phyloP scores from a whole-genome alignment of 1,139 yeast species.

The Saccharomyces pastorianus region DNA sequence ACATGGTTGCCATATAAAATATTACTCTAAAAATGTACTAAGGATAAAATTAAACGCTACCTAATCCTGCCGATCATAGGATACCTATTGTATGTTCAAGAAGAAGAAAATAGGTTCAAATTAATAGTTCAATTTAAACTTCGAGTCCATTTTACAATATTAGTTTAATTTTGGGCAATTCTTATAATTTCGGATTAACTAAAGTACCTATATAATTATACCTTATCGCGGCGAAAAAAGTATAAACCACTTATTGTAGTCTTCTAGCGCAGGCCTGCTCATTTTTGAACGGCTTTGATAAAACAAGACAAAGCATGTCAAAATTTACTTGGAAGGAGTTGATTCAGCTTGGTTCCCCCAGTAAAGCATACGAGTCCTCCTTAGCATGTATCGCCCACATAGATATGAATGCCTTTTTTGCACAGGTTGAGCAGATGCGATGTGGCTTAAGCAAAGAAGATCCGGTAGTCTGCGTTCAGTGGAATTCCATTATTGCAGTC shows the following conservation, averaged over 20 bases:
- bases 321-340: conserved; percentile 43
- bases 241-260: not conserved
- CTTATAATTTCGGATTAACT: not conserved
- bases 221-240: conserved; percentile 1
- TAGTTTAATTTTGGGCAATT: not conserved
- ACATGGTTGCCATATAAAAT: not conserved
- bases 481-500: conserved; percentile 85
- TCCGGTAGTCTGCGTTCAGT: conserved; percentile 92
- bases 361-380: conserved; percentile 50
- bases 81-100: not conserved
- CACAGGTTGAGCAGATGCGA: conserved; percentile 84
- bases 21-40: no score
- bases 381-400: conserved; percentile 77
- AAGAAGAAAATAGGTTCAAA: not conserved
- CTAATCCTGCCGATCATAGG: not conserved
- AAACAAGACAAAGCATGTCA: conserved; percentile 17
- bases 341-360: conserved; percentile 39
- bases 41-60: not conserved
- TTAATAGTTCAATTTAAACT: not conserved
- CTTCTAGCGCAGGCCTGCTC: not conserved
- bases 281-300: not conserved
- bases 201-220: not conserved
- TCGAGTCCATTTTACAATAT: not conserved
- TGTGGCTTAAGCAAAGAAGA: conserved; percentile 54
- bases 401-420: conserved; percentile 90